Evolutionary conservation across 805 yeast species (phyloP).

Genomic region (Suhomyces sp.): DNA sequence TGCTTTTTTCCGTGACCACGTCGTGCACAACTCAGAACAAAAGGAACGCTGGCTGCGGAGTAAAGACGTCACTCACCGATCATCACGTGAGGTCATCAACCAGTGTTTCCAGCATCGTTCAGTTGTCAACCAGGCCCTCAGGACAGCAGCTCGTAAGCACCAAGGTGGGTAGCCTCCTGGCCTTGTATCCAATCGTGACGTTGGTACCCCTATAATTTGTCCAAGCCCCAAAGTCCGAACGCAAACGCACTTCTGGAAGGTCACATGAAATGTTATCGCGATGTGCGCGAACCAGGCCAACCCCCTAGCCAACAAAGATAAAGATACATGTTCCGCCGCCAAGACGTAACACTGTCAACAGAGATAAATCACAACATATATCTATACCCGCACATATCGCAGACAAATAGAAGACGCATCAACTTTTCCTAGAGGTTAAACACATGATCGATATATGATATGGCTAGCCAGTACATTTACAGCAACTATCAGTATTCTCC

Average conservation of each 20-base stretch:
- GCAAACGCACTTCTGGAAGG: background rate
- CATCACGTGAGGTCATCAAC: background rate
- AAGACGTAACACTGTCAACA: background rate
- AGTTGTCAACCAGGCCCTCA: background rate
- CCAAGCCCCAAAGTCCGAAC: background rate
- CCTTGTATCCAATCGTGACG: background rate
- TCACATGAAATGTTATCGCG: conserved; percentile 4
- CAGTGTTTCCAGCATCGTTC: background rate
- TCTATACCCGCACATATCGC: background rate
- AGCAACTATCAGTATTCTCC: conserved; percentile 34
- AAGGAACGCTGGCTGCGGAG: background rate
- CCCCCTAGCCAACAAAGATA: conserved; percentile 3
- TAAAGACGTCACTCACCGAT: background rate
- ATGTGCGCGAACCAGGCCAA: conserved; percentile 1
- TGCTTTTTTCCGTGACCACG: background rate
- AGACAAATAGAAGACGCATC: background rate
- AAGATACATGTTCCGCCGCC: conserved; percentile 1
- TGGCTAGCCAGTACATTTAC: conserved; percentile 38
- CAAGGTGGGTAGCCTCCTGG: background rate
- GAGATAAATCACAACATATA: background rate
- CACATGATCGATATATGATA: conserved; percentile 6
- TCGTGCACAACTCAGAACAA: background rate
- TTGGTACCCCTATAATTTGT: background rate
- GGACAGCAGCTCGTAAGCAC: background rate
- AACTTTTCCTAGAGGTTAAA: background rate